phyloP scores from a whole-genome alignment of 2,329 filamentous ascomycete genomes.

The Fusarium buxicola region DNA sequence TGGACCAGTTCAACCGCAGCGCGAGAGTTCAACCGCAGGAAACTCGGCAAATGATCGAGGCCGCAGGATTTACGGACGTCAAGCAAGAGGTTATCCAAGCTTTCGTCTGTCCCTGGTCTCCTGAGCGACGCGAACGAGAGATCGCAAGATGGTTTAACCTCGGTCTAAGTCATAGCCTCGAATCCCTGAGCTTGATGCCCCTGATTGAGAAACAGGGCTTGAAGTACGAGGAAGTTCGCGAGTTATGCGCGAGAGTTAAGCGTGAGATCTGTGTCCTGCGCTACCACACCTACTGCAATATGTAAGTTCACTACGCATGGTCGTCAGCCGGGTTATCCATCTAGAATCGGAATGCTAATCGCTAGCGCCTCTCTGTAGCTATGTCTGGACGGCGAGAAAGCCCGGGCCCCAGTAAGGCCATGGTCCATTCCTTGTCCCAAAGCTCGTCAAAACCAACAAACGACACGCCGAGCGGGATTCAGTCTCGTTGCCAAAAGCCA shows the following conservation, averaged over 20 bases:
- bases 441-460: slow-evolving; percentile 11
- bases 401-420: slow-evolving; percentile 39
- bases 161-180: slow-evolving; percentile 77
- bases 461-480: slow-evolving; percentile 8
- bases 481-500: background rate
- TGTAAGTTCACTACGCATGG: slow-evolving; percentile 68
- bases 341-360: background rate
- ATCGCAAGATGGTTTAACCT: slow-evolving; percentile 88
- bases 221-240: slow-evolving; percentile 69
- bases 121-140: slow-evolving; percentile 71
- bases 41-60: slow-evolving; percentile 70
- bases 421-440: slow-evolving; percentile 2
- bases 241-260: slow-evolving; percentile 72
- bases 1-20: slow-evolving; percentile 71
- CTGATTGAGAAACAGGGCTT: slow-evolving; percentile 66
- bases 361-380: slow-evolving; percentile 29
- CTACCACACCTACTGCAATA: slow-evolving; percentile 77
- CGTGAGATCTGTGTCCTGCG: slow-evolving; percentile 76
- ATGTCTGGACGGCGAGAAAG: slow-evolving; percentile 46
- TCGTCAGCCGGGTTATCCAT: background rate
- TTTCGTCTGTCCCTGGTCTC: slow-evolving; percentile 80
- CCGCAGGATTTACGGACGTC: slow-evolving; percentile 84
- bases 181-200: slow-evolving; percentile 78
- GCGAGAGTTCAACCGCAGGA: slow-evolving; percentile 66
- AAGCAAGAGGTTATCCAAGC: slow-evolving; percentile 75